Evolutionary conservation across 371 early-diverging fungal genomes (phyloP).

Genomic region (Furculomyces boomerangus): DNA sequence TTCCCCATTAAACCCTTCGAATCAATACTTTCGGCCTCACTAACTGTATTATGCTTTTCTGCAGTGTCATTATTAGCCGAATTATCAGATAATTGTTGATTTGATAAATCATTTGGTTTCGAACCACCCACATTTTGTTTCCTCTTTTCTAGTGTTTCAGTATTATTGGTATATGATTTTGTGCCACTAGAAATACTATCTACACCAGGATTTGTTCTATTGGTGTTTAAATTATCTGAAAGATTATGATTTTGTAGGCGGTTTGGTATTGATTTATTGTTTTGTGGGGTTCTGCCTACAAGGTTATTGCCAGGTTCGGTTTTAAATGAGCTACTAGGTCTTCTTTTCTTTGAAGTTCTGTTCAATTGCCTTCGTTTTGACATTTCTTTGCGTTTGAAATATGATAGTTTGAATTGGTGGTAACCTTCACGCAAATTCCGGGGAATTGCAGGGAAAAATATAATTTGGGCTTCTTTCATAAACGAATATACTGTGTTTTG

Average conservation of each 20-base stretch:
- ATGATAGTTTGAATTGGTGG: conserved; percentile 21
- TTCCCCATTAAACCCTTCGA: too few species aligned
- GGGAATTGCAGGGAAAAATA: conserved; percentile 27
- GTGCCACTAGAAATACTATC: not conserved
- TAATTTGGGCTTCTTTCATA: conserved; percentile 17
- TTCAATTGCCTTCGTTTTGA: conserved; percentile 8
- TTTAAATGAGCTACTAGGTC: not conserved
- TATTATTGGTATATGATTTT: not conserved
- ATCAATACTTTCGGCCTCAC: too few species aligned
- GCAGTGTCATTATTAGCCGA: not conserved
- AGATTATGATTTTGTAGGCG: too few species aligned
- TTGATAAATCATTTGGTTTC: not conserved
- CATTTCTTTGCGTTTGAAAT: conserved; percentile 21
- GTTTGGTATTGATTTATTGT: not conserved
- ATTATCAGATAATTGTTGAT: not conserved
- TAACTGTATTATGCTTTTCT: not conserved
- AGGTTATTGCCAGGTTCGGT: not conserved
- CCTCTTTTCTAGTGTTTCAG: too few species aligned
- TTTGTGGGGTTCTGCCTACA: not conserved
- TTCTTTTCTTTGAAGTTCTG: not conserved
- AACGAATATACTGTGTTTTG: not conserved
- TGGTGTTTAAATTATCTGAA: too few species aligned
- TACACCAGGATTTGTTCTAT: not conserved
- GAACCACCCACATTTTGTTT: too few species aligned
- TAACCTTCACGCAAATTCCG: conserved; percentile 24